phyloP scores from a whole-genome alignment of 768 basidiomycete genomes.

The Lentinula sp. region DNA sequence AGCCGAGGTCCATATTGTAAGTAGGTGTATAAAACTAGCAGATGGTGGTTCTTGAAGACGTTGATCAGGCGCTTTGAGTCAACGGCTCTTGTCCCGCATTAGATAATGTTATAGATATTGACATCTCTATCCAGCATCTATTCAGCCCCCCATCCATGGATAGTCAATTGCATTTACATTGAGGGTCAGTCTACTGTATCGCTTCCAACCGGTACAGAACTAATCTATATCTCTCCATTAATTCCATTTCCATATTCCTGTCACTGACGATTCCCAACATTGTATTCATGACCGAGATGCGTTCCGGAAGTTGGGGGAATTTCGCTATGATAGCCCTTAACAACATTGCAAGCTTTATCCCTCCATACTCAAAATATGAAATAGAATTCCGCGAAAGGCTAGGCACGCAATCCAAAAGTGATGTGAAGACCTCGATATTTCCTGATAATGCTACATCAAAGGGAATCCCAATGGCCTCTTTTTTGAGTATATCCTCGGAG shows the following conservation, averaged over 20 bases:
- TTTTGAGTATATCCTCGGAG: neutral
- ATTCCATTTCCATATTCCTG: neutral
- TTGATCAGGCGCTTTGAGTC: neutral
- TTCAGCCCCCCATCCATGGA: too few species aligned
- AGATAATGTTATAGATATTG: too few species aligned
- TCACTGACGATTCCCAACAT: neutral
- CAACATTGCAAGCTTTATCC: neutral
- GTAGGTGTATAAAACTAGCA: neutral
- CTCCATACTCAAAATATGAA: neutral
- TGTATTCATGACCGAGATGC: neutral
- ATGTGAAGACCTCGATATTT: neutral
- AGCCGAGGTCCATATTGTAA: slow-evolving; percentile 52
- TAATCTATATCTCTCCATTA: neutral
- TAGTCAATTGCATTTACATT: too few species aligned
- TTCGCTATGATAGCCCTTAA: neutral
- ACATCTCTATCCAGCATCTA: too few species aligned
- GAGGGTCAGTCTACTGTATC: neutral
- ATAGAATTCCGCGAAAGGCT: neutral
- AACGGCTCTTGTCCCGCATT: neutral
- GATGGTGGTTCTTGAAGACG: neutral
- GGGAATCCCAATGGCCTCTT: neutral
- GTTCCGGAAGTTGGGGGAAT: neutral
- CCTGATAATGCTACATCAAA: neutral
- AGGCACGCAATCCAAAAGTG: neutral
- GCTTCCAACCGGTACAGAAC: neutral